Conservation (phyloP, 1,284 basidiomycete genomes). For the Ceratobasidium papillatum region DNA sequence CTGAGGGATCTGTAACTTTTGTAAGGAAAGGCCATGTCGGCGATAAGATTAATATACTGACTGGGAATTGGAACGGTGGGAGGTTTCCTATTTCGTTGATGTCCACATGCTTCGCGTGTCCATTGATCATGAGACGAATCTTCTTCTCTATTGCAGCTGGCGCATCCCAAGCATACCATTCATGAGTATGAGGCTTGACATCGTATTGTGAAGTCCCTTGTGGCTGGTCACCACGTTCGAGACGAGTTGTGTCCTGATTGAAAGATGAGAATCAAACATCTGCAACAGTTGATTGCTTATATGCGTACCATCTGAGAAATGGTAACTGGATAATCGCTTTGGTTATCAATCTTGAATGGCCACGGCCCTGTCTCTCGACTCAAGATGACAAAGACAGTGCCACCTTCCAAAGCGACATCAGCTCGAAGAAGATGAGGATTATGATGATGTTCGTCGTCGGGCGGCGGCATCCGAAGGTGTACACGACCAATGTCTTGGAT, state of each 20-base stretch:
- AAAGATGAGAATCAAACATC: slow-evolving; percentile 9
- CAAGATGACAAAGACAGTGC: slow-evolving; percentile 89
- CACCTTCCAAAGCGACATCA: slow-evolving; percentile 85
- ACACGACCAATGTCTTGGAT: slow-evolving; percentile 90
- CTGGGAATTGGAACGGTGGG: slow-evolving; percentile 87
- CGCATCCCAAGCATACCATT: slow-evolving; percentile 93
- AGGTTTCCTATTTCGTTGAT: slow-evolving; percentile 97
- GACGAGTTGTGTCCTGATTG: slow-evolving; percentile 62
- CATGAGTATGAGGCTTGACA: slow-evolving; percentile 64
- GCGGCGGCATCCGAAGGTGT: slow-evolving; percentile 72
- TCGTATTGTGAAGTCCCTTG: slow-evolving; percentile 56
- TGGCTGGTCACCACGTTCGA: slow-evolving; percentile 55
- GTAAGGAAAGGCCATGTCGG: neutral
- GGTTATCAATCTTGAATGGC: slow-evolving; percentile 93
- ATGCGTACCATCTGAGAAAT: slow-evolving; percentile 78
- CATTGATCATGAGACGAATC: slow-evolving; percentile 73
- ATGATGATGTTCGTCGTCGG: slow-evolving; percentile 52
- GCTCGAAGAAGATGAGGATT: slow-evolving; percentile 74
- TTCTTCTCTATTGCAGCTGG: slow-evolving; percentile 88
- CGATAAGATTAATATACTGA: slow-evolving; percentile 51
- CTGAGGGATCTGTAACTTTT: slow-evolving; percentile 57
- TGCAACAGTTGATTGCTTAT: neutral
- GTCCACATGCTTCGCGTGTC: slow-evolving; percentile 79
- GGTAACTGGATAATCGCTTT: slow-evolving; percentile 76
- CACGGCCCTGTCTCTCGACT: slow-evolving; percentile 75